Evolutionary conservation across 2,329 filamentous ascomycete genomes (phyloP), one percentile per base, ranked within the genome.

Genomic region (Cercospora sp.): DNA sequence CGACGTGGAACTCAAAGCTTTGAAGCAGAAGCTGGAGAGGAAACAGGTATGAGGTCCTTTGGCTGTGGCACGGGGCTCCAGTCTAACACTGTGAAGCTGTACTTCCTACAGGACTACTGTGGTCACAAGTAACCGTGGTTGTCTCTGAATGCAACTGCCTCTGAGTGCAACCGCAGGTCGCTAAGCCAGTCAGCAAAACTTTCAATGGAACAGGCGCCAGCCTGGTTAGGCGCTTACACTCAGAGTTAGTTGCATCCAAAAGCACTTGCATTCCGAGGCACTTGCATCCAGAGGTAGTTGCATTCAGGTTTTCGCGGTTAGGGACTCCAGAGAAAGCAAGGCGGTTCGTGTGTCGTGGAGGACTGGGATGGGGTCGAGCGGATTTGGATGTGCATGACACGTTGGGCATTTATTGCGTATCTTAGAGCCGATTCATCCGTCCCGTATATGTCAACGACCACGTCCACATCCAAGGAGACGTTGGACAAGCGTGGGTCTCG

Each of bases 1-100:
- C 45, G 55, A 32, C 7, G 65, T 74, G 55, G 21, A 61, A n/a
- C 30, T 71, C 32, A 69, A 66, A 51, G 71, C 69, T 21, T 18
- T 71, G 34, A 63, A 65, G 53, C 49, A 70, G 68, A 71, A 51
- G 24, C 53, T 71, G 30, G 60, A 63, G 30, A 69, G 68, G 55
- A 66, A 59, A 57, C 55, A 72, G 64, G 64, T 60, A 69, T 63
- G 49, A 51, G 49, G 49, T 6, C 21, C 21, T 26, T 24, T 5
- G 21, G 9, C 49, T 26, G 49, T 51, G 49, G 21, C 21, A 13
- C 1, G 21, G 7, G 21, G 49, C 49, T 51, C 49, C 49, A 12
- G 49, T 51, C 5, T 12, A 8, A 26, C 3, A 21, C 21, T 26
- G 21, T 51, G 21, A 12, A 26, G 49, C 49, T 51, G 49, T 26